Conservation (phyloP, 352 stramenopile genomes). For the Pythium phragmitis region DNA sequence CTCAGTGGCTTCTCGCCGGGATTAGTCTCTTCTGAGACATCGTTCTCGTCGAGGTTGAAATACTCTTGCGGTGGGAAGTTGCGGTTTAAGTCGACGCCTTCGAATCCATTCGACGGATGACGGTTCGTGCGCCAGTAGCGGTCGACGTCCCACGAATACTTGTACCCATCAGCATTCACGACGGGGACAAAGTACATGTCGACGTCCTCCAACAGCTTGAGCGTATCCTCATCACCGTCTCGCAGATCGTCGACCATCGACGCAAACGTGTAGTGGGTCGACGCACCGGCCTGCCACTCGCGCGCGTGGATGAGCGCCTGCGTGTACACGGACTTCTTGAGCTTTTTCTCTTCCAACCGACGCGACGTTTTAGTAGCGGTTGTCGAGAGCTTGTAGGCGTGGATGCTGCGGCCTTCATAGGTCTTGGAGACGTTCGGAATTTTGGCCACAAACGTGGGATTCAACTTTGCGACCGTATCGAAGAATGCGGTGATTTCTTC, state of each 20-base stretch:
- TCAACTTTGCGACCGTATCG: conserved; percentile 42
- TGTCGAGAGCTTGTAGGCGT: conserved; percentile 63
- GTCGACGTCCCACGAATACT: conserved; percentile 62
- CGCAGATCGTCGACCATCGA: conserved; percentile 27
- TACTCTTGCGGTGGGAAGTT: conserved; percentile 65
- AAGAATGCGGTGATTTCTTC: conserved; percentile 70
- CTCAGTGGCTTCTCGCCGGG: conserved; percentile 57
- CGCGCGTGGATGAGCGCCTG: conserved; percentile 61
- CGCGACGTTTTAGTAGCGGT: neutral
- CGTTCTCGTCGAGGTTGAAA: conserved; percentile 46
- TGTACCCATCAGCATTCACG: conserved; percentile 79
- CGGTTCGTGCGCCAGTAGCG: conserved; percentile 71
- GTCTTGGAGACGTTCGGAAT: conserved; percentile 49
- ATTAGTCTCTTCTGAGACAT: conserved; percentile 51
- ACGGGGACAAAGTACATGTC: conserved; percentile 83
- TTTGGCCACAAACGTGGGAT: conserved; percentile 51
- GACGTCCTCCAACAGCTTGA: conserved; percentile 36
- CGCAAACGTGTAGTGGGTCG: conserved; percentile 26
- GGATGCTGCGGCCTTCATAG: conserved; percentile 51
- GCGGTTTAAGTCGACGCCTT: conserved; percentile 72
- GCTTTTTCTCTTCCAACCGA: neutral
- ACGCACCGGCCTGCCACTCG: conserved; percentile 30
- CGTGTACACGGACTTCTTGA: conserved; percentile 52
- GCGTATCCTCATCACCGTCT: neutral
- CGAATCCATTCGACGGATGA: conserved; percentile 33